Evolutionary conservation across 1,284 basidiomycete genomes (phyloP).

Genomic region (Tausonia pullulans): DNA sequence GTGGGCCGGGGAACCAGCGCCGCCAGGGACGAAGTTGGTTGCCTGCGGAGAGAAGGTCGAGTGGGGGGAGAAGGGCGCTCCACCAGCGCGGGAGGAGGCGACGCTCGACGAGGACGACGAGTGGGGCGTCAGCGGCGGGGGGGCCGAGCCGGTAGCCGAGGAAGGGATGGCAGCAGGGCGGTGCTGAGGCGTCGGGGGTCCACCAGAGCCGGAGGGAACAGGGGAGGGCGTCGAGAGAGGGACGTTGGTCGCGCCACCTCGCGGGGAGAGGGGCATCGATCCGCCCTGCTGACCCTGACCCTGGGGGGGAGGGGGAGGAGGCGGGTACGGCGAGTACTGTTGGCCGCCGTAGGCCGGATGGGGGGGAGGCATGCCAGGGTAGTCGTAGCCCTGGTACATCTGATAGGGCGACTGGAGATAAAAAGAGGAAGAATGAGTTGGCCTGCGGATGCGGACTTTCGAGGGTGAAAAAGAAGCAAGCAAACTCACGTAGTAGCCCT

Average conservation of each 20-base stretch:
- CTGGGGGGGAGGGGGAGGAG: constrained; percentile 17
- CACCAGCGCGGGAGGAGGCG: constrained; percentile 22
- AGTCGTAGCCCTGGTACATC: constrained; percentile 16
- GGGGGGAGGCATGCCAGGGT: constrained; percentile 6
- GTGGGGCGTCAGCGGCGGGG: constrained; percentile 16
- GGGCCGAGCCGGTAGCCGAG: constrained; percentile 18
- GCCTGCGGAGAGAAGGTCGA: constrained; percentile 12
- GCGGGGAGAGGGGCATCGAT: constrained; percentile 15
- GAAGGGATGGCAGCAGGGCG: constrained; percentile 18
- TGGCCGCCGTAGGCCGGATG: neutral
- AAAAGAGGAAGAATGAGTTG: neutral
- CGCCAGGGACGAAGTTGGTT: constrained; percentile 7
- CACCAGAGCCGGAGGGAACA: constrained; percentile 17
- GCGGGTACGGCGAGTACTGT: constrained; percentile 1
- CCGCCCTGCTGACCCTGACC: constrained; percentile 21
- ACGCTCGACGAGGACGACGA: constrained; percentile 5
- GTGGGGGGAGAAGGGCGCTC: constrained; percentile 20
- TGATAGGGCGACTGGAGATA: constrained; percentile 18
- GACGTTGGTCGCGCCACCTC: constrained; percentile 8
- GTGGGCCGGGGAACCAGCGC: constrained; percentile 5
- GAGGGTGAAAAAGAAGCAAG: neutral
- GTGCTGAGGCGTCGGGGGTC: constrained; percentile 16
- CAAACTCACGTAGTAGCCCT: neutral
- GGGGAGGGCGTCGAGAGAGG: constrained; percentile 13
- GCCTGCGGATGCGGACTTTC: neutral